Evolutionary conservation across 106 monocot genomes (phyloP).

Genomic region (Phalaenopsis equestris): DNA sequence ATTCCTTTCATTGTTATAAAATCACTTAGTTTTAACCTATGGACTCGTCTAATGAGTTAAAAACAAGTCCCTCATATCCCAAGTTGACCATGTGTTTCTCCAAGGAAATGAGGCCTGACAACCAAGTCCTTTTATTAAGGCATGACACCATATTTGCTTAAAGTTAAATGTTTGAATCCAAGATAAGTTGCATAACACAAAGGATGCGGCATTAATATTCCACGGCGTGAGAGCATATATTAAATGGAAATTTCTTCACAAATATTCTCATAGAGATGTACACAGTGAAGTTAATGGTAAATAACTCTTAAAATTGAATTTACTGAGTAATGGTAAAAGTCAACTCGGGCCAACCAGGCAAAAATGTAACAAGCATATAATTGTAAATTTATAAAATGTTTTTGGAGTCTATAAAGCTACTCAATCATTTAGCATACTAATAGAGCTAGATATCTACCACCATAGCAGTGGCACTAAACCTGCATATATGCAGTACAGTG

Average conservation of each 20-base stretch:
- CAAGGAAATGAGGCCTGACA: too few relatives aligned
- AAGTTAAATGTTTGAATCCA: too few relatives aligned
- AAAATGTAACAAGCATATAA: neutral
- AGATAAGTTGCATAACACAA: neutral
- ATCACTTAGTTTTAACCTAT: too few relatives aligned
- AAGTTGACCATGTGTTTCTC: too few relatives aligned
- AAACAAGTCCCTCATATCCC: too few relatives aligned
- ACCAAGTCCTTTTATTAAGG: too few relatives aligned
- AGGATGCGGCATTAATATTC: neutral
- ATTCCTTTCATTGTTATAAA: too few relatives aligned
- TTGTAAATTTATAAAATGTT: neutral
- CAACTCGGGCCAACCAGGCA: neutral
- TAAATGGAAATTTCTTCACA: neutral
- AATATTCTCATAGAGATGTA: neutral
- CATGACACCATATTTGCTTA: too few relatives aligned
- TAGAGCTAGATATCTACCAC: neutral
- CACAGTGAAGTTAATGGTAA: neutral
- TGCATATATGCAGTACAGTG: neutral
- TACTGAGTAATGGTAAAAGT: neutral
- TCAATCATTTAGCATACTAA: neutral
- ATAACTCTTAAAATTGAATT: neutral
- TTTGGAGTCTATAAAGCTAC: neutral
- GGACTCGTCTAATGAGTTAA: too few relatives aligned
- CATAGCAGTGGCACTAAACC: neutral
- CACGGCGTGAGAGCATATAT: neutral